Evolutionary conservation across 2,329 filamentous ascomycete species (phyloP), one percentile per base, ranked within the genome.

Genomic region (Zalaria obscura): DNA sequence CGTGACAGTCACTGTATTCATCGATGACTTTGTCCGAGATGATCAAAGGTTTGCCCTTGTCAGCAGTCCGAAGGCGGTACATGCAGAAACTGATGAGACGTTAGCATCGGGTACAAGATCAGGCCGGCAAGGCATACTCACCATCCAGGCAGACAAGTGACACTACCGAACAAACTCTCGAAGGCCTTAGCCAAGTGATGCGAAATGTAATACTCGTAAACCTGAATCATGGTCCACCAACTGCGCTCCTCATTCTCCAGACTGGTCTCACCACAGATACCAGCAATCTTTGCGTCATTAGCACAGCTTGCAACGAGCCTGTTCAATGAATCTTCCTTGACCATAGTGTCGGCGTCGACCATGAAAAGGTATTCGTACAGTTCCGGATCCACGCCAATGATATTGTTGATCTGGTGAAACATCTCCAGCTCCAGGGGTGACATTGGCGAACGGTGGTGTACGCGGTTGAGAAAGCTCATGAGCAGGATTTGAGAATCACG

Each of bases 141-240:
- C 89, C 91, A 98, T 75, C 91, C 91, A 49, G 91, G 91, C 68
- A 98, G 79, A 80, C 91, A 98, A 45, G 91, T 98, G 46, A 98
- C 91, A 61, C 86, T 93, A 57, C 88, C 91, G 57, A 98, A 98
- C 46, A 98, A 76, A 46, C 87, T 95, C 61, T 98, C 91, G 58
- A 98, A 98, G 47, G 91, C 86, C 68, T 98, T 98, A 41, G 91
- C 73, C 60, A 98, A 68, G 64, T 98, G 83, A 71, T 98, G 91
- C 27, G 91, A 96, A 57, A 98, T 98, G 62, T 88, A 98, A 70
- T 98, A 98, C 62, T 98, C 91, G 66, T 98, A 98, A 49, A 98
- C 91, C 62, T 98, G 91, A 55, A 98, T 98, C 91, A 98, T 98
- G 8, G 91, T 98, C 85, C 86, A 94, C 87, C 88, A 96, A 54